These are phyloP conservation scores for Ustilago hordei DNA, from an alignment of 1,284 basidiomycete genomes.

Conservation along the genomic window DNA sequence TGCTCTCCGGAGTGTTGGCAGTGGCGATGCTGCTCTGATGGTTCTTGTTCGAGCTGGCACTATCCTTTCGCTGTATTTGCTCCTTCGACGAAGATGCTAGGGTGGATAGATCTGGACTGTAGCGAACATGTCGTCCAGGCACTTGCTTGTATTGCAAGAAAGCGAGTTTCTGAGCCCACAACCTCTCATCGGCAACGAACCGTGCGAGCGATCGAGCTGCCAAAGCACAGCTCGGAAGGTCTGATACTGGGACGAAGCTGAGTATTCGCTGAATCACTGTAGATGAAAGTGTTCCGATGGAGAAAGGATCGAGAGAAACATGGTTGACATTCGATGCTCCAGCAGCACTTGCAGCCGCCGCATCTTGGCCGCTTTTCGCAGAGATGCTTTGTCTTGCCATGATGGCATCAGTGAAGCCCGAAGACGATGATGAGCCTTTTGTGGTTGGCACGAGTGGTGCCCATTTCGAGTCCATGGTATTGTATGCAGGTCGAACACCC, in stretches of 20 bases:
- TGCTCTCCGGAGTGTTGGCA: constrained; percentile 5
- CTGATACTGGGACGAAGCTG: constrained; percentile 38
- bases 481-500: background rate
- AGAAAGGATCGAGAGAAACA: constrained; percentile 44
- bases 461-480: constrained; percentile 47
- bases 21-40: background rate
- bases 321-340: constrained; percentile 24
- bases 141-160: constrained; percentile 49
- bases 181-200: constrained; percentile 54
- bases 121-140: constrained; percentile 33
- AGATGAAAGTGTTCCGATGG: constrained; percentile 43
- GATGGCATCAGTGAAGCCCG: background rate
- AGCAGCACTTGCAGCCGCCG: background rate
- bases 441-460: constrained; percentile 48
- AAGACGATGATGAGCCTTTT: constrained; percentile 11
- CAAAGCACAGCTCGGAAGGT: constrained; percentile 45
- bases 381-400: constrained; percentile 15
- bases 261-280: constrained; percentile 49
- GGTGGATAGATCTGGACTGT: constrained; percentile 45
- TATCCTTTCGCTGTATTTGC: constrained; percentile 9
- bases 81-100: constrained; percentile 15
- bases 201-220: constrained; percentile 46
- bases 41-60: background rate
- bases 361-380: constrained; percentile 1
- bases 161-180: constrained; percentile 52